These are phyloP conservation scores for Hamigera avellanea DNA, from an alignment of 495 filamentous ascomycete species.

Conservation along the genomic window DNA sequence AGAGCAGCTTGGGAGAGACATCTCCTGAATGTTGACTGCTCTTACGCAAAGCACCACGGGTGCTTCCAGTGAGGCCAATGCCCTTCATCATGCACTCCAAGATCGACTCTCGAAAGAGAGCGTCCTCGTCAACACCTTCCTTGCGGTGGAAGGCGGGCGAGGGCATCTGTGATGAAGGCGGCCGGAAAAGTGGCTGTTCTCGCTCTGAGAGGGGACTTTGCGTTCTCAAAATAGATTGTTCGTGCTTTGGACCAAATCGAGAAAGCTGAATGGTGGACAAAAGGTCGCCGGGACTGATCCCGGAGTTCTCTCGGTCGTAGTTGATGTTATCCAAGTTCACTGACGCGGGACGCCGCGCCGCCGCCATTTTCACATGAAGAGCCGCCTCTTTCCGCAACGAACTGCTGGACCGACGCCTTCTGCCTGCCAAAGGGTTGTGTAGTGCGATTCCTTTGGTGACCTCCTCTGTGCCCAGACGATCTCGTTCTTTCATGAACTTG, in stretches of 20 bases:
- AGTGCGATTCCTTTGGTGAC: constrained; percentile 88
- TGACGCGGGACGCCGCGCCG: constrained; percentile 12
- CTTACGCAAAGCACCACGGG: constrained; percentile 47
- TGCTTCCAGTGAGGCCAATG: constrained; percentile 61
- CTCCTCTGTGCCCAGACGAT: constrained; percentile 76
- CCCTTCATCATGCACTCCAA: constrained; percentile 93
- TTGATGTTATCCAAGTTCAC: constrained; percentile 4
- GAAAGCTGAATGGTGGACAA: constrained; percentile 69
- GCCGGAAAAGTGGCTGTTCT: constrained; percentile 45
- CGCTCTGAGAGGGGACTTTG: constrained; percentile 48
- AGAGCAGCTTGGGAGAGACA: constrained; percentile 71
- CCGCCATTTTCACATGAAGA: constrained; percentile 47
- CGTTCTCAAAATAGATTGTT: constrained; percentile 19
- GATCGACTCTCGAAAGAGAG: constrained; percentile 77
- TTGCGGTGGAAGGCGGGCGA: constrained; percentile 46
- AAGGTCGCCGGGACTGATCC: constrained; percentile 65
- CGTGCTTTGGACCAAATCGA: constrained; percentile 36
- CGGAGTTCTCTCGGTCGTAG: constrained; percentile 16
- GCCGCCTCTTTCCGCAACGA: constrained; percentile 71
- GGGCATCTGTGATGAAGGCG: constrained; percentile 19
- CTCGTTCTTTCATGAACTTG: constrained; percentile 78
- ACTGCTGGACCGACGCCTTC: constrained; percentile 60
- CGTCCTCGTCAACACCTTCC: constrained; percentile 74
- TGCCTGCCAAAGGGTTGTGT: constrained; percentile 64
- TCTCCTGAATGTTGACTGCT: constrained; percentile 60